Evolutionary conservation across 2,329 filamentous ascomycete genomes (phyloP).

Genomic region (Trichoderma pleuroti): DNA sequence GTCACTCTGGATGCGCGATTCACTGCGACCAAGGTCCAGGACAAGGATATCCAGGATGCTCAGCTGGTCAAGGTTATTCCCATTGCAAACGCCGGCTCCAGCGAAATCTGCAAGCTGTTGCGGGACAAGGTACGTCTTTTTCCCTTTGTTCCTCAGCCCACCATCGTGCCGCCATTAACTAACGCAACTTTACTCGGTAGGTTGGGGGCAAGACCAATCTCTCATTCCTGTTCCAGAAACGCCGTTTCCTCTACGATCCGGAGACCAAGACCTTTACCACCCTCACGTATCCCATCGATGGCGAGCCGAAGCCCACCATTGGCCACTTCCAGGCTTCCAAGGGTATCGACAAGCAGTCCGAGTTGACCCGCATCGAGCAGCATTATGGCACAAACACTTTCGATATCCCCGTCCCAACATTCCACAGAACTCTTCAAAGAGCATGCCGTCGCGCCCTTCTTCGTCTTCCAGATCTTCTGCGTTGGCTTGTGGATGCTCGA

Average conservation of each 20-base stretch:
- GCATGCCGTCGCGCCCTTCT: conserved; percentile 97
- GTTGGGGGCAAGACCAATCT: conserved; percentile 69
- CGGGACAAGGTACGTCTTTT: conserved; percentile 59
- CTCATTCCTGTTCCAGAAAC: conserved; percentile 97
- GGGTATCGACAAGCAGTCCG: conserved; percentile 70
- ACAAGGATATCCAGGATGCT: conserved; percentile 66
- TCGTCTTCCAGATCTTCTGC: conserved; percentile 98
- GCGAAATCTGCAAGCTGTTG: conserved; percentile 81
- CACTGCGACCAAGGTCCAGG: conserved; percentile 68
- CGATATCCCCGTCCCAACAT: conserved; percentile 94
- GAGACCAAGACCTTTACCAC: conserved; percentile 74
- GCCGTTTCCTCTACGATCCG: conserved; percentile 81
- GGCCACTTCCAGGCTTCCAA: conserved; percentile 73
- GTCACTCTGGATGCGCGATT: conserved; percentile 81
- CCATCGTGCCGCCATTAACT: not conserved
- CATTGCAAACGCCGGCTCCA: conserved; percentile 78
- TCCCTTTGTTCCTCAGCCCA: not conserved
- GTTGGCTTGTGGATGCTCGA: conserved; percentile 98
- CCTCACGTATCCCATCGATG: conserved; percentile 78
- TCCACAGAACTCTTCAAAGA: conserved; percentile 93
- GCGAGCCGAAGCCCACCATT: conserved; percentile 76
- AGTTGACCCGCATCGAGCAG: conserved; percentile 76
- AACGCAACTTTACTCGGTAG: conserved; percentile 35
- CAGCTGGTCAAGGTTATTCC: conserved; percentile 90
- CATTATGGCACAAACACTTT: conserved; percentile 97